These are phyloP conservation scores for Salix udensis DNA, from an alignment of 345 rosid genomes.

Conservation along the genomic window DNA sequence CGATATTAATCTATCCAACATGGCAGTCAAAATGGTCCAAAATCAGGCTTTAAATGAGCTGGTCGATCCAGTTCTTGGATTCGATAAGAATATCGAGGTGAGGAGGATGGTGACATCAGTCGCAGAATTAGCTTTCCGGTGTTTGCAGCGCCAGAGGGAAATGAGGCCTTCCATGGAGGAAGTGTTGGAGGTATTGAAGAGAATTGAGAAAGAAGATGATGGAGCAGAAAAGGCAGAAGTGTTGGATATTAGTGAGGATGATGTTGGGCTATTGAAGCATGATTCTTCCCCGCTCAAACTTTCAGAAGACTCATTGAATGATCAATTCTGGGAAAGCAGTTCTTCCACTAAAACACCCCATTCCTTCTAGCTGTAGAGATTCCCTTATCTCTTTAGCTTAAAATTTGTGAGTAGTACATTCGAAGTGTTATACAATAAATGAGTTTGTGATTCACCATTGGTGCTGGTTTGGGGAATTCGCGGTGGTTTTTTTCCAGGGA, in stretches of 20 bases:
- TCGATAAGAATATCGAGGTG: slow-evolving; percentile 39
- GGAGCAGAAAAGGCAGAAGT: slow-evolving; percentile 32
- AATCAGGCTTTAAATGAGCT: slow-evolving; percentile 58
- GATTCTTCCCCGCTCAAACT: slow-evolving; percentile 33
- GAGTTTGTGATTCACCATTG: too few relatives aligned
- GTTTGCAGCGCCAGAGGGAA: slow-evolving; percentile 72
- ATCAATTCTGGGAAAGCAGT: slow-evolving; percentile 51
- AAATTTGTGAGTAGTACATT: too few relatives aligned
- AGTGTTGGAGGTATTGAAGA: slow-evolving; percentile 46
- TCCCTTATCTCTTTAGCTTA: too few relatives aligned
- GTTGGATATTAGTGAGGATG: slow-evolving; percentile 42
- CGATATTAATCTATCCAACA: slow-evolving; percentile 66
- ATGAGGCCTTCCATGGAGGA: slow-evolving; percentile 77
- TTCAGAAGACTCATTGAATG: slow-evolving; percentile 52
- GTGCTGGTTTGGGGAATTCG: slow-evolving; percentile 47
- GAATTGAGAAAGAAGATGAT: slow-evolving; percentile 35
- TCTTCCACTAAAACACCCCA: slow-evolving; percentile 20
- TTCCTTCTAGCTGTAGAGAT: slow-evolving; percentile 26
- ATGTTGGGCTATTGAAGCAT: slow-evolving; percentile 45
- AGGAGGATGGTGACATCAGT: slow-evolving; percentile 46
- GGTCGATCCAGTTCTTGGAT: slow-evolving; percentile 63
- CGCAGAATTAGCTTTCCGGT: slow-evolving; percentile 69
- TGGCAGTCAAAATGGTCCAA: slow-evolving; percentile 72
- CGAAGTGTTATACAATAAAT: too few relatives aligned
- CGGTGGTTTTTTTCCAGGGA: slow-evolving; percentile 32